These are phyloP conservation scores for Margaritispora aquatica DNA, from an alignment of 495 filamentous ascomycete genomes.

Conservation along the genomic window DNA sequence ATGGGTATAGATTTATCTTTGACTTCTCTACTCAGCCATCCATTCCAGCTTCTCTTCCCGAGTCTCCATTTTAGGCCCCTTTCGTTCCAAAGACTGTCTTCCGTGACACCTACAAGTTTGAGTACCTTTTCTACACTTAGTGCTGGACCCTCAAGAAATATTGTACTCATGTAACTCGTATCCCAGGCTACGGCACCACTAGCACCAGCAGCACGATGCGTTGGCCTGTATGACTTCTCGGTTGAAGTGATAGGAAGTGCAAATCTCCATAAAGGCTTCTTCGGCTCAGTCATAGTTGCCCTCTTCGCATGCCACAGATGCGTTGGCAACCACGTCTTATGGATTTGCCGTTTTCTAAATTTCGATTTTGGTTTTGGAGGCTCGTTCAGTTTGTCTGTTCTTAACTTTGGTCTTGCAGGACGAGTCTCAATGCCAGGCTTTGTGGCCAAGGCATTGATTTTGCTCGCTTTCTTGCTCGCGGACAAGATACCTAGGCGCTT, in stretches of 20 bases:
- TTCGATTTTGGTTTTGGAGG: constrained; percentile 61
- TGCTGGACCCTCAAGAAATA: constrained; percentile 65
- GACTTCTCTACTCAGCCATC: constrained; percentile 55
- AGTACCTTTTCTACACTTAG: constrained; percentile 58
- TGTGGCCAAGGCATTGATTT: constrained; percentile 33
- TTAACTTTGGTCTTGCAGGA: constrained; percentile 53
- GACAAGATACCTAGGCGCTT: constrained; percentile 64
- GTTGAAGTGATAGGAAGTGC: constrained; percentile 76
- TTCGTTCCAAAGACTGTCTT: constrained; percentile 50
- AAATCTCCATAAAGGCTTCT: constrained; percentile 82
- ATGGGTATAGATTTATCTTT: constrained; percentile 51
- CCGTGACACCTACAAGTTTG: constrained; percentile 52
- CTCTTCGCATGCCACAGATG: constrained; percentile 92
- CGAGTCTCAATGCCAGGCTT: constrained; percentile 13
- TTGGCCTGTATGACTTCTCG: constrained; percentile 81
- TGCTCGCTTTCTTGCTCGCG: constrained; percentile 46
- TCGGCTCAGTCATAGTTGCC: constrained; percentile 75
- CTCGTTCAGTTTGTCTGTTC: constrained; percentile 60
- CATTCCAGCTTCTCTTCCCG: constrained; percentile 63
- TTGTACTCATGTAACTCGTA: constrained; percentile 89
- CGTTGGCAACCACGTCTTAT: constrained; percentile 93
- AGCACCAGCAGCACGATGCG: constrained; percentile 67
- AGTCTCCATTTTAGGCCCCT: constrained; percentile 67
- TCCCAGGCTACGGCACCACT: constrained; percentile 77
- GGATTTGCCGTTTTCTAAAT: constrained; percentile 76